A percentile compares a stretch with the other conserved stretches of the same genome.
Conservation (phyloP, 257 asterid species). For the Penstemon newberryi region DNA sequence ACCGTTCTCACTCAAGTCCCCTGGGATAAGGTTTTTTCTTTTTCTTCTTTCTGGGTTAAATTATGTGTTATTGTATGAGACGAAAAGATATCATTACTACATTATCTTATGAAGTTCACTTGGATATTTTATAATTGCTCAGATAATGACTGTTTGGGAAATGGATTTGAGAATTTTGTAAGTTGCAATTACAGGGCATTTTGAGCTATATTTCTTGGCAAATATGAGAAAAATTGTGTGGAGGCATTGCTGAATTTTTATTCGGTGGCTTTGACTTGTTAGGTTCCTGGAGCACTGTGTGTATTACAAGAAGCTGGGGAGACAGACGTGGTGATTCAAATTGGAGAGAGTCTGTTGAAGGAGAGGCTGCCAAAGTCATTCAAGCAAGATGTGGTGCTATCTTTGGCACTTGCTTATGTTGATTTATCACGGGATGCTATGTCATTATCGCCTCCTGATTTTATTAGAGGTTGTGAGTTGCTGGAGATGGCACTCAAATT, state of each 20-base stretch:
- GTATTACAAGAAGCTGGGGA: slow-evolving; percentile 97
- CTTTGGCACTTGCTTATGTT: slow-evolving; percentile 90
- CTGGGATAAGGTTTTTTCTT: slow-evolving; percentile 77
- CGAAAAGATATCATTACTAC: too few relatives aligned
- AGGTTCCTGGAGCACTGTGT: slow-evolving; percentile 94
- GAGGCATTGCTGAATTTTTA: too few relatives aligned
- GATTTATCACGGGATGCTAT: slow-evolving; percentile 93
- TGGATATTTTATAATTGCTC: too few relatives aligned
- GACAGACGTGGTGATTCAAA: slow-evolving; percentile 77
- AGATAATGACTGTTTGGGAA: too few relatives aligned
- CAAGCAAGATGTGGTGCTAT: slow-evolving; percentile 90
- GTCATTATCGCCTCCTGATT: slow-evolving; percentile 83
- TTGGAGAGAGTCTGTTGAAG: slow-evolving; percentile 79
- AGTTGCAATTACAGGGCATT: too few relatives aligned
- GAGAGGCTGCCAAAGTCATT: slow-evolving; percentile 89
- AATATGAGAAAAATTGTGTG: too few relatives aligned
- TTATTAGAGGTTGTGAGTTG: slow-evolving; percentile 79
- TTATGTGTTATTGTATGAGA: background rate
- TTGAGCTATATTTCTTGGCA: too few relatives aligned
- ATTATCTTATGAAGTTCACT: too few relatives aligned
- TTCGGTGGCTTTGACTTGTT: background rate
- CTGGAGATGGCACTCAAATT: slow-evolving; percentile 91
- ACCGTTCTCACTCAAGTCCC: slow-evolving; percentile 82
- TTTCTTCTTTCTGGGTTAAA: background rate
- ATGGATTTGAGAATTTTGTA: too few relatives aligned